These are phyloP conservation scores for Pneumocystis canis DNA, from an alignment of 1,139 yeast genomes.

Conservation along the genomic window DNA sequence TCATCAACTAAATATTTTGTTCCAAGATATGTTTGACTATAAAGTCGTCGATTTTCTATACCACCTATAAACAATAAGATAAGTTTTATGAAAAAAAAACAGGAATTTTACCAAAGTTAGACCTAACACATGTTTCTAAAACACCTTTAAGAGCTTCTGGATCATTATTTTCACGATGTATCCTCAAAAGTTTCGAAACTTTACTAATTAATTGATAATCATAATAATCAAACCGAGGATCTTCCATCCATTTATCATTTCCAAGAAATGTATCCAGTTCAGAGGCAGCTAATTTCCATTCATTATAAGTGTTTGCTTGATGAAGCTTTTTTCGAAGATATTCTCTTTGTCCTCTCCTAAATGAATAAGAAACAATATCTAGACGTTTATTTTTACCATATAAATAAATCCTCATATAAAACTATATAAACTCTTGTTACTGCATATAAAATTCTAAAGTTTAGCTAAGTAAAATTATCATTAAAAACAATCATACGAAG, in stretches of 20 bases:
- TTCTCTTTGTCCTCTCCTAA: slow-evolving; percentile 43
- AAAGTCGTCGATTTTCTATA: slow-evolving; percentile 54
- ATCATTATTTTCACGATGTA: slow-evolving; percentile 25
- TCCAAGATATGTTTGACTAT: slow-evolving; percentile 63
- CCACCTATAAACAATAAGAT: slow-evolving; percentile 20
- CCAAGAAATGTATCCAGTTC: slow-evolving; percentile 44
- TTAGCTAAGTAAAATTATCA: background rate
- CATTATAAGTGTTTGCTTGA: slow-evolving; percentile 36
- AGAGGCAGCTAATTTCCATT: slow-evolving; percentile 49
- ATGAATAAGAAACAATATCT: slow-evolving; percentile 25
- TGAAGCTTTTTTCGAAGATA: slow-evolving; percentile 37
- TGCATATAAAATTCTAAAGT: background rate
- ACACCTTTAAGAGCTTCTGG: slow-evolving; percentile 39
- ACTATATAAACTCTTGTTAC: background rate
- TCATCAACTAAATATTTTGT: slow-evolving; percentile 48
- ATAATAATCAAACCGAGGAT: slow-evolving; percentile 51
- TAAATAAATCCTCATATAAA: background rate
- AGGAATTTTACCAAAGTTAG: slow-evolving; percentile 54
- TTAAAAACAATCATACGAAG: background rate
- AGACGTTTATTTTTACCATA: background rate
- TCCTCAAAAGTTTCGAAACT: slow-evolving; percentile 34
- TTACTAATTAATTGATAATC: slow-evolving; percentile 47
- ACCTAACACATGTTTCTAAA: slow-evolving; percentile 52
- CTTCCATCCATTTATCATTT: slow-evolving; percentile 48
- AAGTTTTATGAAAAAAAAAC: background rate